These are phyloP conservation scores for Hexamita inflata DNA, from an alignment of 208 protist genomes.

Conservation along the genomic window DNA sequence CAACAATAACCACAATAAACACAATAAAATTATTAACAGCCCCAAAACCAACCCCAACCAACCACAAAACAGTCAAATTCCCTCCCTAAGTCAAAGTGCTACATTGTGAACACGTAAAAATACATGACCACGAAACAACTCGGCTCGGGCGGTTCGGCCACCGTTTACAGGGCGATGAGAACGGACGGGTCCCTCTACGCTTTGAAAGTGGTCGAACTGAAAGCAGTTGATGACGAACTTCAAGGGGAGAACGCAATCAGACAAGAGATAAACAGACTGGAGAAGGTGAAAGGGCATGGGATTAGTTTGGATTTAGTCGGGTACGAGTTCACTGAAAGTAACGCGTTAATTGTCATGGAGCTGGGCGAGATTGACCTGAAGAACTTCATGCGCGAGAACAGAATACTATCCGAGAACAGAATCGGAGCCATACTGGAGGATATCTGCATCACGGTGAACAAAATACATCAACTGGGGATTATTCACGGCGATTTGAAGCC, in stretches of 20 bases:
- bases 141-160: neutral
- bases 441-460: neutral
- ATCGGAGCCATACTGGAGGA: neutral
- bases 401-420: neutral
- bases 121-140: neutral
- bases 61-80: neutral
- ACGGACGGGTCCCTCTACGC: neutral
- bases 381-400: neutral
- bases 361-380: constrained; percentile 13
- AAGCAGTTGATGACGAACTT: neutral
- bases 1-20: too few species aligned
- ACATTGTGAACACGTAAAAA: neutral
- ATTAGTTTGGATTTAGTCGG: constrained; percentile 2
- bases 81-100: neutral
- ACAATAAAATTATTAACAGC: too few species aligned
- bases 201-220: neutral
- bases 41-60: neutral
- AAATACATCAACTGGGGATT: neutral
- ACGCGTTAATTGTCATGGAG: constrained; percentile 6
- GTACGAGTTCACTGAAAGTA: neutral
- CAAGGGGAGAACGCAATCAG: neutral
- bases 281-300: neutral
- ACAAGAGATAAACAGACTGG: neutral
- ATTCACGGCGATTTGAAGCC: constrained; percentile 24
- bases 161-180: neutral